Percentiles rank a stretch among this genome's conserved stretches.
Evolutionary conservation across 2,329 filamentous ascomycete genomes (phyloP).

Genomic region (Alternaria angustiovoidea): DNA sequence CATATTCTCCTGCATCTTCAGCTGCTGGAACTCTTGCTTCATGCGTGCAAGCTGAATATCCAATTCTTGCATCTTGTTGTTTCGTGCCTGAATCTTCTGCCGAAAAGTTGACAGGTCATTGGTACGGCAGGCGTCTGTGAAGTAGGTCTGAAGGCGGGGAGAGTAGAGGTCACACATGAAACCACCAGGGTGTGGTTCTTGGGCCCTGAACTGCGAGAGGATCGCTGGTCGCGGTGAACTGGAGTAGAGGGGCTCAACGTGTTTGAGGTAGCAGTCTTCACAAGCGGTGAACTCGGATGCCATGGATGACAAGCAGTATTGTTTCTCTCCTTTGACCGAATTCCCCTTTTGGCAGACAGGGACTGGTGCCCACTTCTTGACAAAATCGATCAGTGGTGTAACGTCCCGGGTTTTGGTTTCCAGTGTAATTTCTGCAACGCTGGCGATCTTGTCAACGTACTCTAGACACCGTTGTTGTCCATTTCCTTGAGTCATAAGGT

Average conservation of each 20-base stretch:
- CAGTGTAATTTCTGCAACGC: slow-evolving; percentile 10
- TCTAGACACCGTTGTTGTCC: slow-evolving; percentile 14
- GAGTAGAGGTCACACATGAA: slow-evolving; percentile 30
- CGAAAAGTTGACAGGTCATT: slow-evolving; percentile 13
- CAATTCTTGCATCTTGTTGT: slow-evolving; percentile 19
- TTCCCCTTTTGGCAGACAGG: slow-evolving; percentile 16
- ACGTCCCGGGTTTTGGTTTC: slow-evolving; percentile 12
- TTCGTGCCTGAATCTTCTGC: slow-evolving; percentile 16
- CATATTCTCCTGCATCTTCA: slow-evolving; percentile 16
- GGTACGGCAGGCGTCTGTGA: slow-evolving; percentile 16
- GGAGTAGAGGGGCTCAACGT: slow-evolving; percentile 16
- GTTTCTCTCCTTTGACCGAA: slow-evolving; percentile 10
- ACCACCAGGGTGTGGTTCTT: not conserved
- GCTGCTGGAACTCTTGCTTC: slow-evolving; percentile 20
- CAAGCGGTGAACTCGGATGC: slow-evolving; percentile 25
- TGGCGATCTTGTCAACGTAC: slow-evolving; percentile 20
- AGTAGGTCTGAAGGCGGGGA: slow-evolving; percentile 23
- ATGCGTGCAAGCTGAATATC: slow-evolving; percentile 18
- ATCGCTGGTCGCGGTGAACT: slow-evolving; percentile 1
- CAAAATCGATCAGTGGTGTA: slow-evolving; percentile 12
- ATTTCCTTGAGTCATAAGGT: slow-evolving; percentile 21
- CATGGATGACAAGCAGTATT: slow-evolving; percentile 10
- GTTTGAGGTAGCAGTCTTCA: slow-evolving; percentile 26
- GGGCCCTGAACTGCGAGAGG: slow-evolving; percentile 5
- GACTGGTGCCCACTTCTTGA: slow-evolving; percentile 21